A percentile compares a stretch with the other conserved stretches of the same genome.
Evolutionary conservation across 805 yeast genomes (phyloP).

Genomic region (Metschnikowia borealis): DNA sequence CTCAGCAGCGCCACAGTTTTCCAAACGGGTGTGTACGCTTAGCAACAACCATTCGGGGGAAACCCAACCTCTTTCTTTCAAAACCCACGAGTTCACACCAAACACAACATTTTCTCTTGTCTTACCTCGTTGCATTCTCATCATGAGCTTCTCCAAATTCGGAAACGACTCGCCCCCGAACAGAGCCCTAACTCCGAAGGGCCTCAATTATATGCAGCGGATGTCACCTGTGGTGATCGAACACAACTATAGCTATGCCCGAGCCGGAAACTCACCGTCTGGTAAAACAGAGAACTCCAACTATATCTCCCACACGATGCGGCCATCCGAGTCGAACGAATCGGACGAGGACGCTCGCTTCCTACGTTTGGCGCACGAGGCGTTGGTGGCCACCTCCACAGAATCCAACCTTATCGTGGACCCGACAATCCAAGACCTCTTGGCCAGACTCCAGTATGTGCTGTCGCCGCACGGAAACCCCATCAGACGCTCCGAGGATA

Average conservation of each 20-base stretch:
- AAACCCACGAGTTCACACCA: background rate
- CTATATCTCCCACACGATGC: background rate
- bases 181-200: conserved; percentile 11
- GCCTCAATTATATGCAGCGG: conserved; percentile 16
- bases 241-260: conserved; percentile 20
- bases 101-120: background rate
- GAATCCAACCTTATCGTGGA: conserved; percentile 46
- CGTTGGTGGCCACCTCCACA: conserved; percentile 48
- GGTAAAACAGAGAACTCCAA: background rate
- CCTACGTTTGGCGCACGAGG: conserved; percentile 58
- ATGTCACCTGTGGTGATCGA: conserved; percentile 21
- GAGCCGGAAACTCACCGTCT: conserved; percentile 1
- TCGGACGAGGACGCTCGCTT: conserved; percentile 50
- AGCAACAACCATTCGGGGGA: background rate
- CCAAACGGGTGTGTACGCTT: background rate
- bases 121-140: background rate
- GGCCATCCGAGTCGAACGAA: background rate
- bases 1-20: conserved; percentile 3
- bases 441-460: conserved; percentile 56
- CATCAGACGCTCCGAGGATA: conserved; percentile 29
- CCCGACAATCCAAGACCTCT: conserved; percentile 59
- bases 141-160: conserved; percentile 14
- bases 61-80: background rate
- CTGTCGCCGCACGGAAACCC: conserved; percentile 56
- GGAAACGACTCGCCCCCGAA: conserved; percentile 13